A percentile compares a stretch with the other conserved stretches of the same genome.
Evolutionary conservation across 2,329 filamentous ascomycete species (phyloP).

Genomic region (Rhytidhysteron rufulum): DNA sequence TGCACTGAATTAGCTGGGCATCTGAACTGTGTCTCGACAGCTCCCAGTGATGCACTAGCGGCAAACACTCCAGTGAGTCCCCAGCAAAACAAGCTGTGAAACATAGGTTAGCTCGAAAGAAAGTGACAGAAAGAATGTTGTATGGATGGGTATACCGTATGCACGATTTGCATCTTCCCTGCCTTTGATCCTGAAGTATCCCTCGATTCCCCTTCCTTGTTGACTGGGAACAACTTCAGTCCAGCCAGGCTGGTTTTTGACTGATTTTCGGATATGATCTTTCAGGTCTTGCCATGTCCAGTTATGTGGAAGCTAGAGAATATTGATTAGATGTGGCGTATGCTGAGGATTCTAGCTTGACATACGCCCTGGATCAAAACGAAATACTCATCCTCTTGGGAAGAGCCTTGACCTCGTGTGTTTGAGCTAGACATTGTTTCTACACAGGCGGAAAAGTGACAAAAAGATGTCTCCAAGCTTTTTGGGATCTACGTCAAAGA

Average conservation of each 20-base stretch:
- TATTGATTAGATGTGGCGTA: background rate
- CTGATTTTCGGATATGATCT: slow-evolving; percentile 29
- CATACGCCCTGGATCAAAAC: slow-evolving; percentile 8
- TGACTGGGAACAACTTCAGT: slow-evolving; percentile 26
- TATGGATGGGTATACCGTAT: too few species aligned
- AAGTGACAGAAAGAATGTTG: too few species aligned
- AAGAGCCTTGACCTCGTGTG: too few species aligned
- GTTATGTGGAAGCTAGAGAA: slow-evolving; percentile 6
- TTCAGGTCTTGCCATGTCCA: slow-evolving; percentile 35
- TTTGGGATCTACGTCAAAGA: too few species aligned
- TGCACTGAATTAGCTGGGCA: background rate
- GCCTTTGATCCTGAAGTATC: slow-evolving; percentile 33
- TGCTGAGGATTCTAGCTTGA: background rate
- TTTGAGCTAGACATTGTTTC: too few species aligned
- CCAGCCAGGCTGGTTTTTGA: slow-evolving; percentile 35
- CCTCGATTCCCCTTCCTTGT: slow-evolving; percentile 25
- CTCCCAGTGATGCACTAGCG: slow-evolving; percentile 1
- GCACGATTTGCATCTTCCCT: slow-evolving; percentile 30
- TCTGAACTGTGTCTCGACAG: background rate
- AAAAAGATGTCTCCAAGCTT: too few species aligned
- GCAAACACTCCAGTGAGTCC: background rate
- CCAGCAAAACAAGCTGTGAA: slow-evolving; percentile 16
- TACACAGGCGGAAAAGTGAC: too few species aligned
- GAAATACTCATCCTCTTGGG: slow-evolving; percentile 7
- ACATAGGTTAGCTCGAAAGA: background rate